Conservation (phyloP, 176 grass and related monocot species). For the Avena eriantha region DNA sequence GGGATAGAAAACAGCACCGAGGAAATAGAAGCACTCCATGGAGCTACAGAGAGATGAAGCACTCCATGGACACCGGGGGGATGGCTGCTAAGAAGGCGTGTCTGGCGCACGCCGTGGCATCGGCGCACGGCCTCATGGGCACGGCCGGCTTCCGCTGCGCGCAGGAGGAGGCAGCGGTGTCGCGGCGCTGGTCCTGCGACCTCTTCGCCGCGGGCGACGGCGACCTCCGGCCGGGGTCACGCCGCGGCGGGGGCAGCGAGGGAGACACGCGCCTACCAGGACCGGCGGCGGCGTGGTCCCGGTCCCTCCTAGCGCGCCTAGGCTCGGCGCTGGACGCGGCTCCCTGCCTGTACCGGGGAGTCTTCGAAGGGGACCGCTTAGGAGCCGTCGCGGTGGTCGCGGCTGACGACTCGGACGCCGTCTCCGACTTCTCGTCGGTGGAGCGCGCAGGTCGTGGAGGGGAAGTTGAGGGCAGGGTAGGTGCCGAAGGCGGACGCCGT, state of each 20-base stretch:
- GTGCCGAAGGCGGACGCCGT: too few relatives aligned
- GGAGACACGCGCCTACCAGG: conserved; percentile 40
- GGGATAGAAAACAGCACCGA: neutral
- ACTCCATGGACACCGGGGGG: conserved; percentile 74
- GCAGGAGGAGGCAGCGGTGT: neutral
- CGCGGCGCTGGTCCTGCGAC: conserved; percentile 44
- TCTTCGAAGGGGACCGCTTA: conserved; percentile 52
- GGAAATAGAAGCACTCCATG: too few relatives aligned
- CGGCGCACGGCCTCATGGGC: conserved; percentile 28
- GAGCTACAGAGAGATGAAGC: conserved; percentile 77
- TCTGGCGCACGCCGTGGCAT: conserved; percentile 37
- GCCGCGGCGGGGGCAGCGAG: conserved; percentile 48
- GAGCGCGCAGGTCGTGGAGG: too few relatives aligned
- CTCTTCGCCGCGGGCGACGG: conserved; percentile 66
- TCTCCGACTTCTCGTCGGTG: conserved; percentile 42
- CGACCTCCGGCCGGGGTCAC: conserved; percentile 60
- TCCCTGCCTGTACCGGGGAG: conserved; percentile 40
- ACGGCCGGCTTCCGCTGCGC: conserved; percentile 33
- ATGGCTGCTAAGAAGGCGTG: neutral
- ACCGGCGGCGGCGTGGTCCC: conserved; percentile 22
- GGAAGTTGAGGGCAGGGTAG: too few relatives aligned
- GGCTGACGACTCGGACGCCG: conserved; percentile 56
- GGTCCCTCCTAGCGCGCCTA: conserved; percentile 9
- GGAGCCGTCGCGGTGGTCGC: conserved; percentile 37
- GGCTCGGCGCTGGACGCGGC: conserved; percentile 50